Evolutionary conservation across 805 yeast species (phyloP).

Genomic region (Kuraishia cidri): DNA sequence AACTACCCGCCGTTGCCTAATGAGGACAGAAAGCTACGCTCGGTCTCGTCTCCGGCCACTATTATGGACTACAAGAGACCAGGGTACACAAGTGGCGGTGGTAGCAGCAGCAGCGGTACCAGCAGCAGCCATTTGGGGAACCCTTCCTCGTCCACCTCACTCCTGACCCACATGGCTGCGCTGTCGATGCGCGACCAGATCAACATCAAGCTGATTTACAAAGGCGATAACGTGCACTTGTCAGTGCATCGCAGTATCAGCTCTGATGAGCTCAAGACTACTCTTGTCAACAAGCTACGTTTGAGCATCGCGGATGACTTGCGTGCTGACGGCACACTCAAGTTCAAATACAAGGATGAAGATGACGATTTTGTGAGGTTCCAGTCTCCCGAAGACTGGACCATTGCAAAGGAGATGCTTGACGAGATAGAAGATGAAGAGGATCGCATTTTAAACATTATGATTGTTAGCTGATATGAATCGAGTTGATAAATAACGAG

Average conservation of each 20-base stretch:
- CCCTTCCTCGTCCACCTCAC: too few relatives aligned
- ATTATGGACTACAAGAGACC: too few relatives aligned
- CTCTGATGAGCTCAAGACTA: conserved; percentile 25
- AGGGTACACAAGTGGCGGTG: too few relatives aligned
- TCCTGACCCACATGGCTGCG: too few relatives aligned
- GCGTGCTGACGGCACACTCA: conserved; percentile 42
- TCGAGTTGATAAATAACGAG: too few relatives aligned
- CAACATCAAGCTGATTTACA: conserved; percentile 22
- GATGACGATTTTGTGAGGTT: conserved; percentile 90
- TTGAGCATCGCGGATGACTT: conserved; percentile 51
- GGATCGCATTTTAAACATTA: conserved; percentile 19
- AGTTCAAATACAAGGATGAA: conserved; percentile 82
- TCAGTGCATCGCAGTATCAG: conserved; percentile 35
- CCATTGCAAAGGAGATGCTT: conserved; percentile 68
- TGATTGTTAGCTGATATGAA: too few relatives aligned
- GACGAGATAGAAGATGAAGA: conserved; percentile 38
- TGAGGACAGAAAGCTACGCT: conserved; percentile 17
- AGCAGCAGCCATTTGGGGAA: too few relatives aligned
- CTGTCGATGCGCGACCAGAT: conserved; percentile 6
- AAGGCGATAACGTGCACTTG: conserved; percentile 49
- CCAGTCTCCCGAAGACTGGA: conserved; percentile 83
- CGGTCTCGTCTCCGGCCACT: conserved; percentile 22
- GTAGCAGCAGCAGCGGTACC: neutral
- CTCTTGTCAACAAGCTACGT: conserved; percentile 40
- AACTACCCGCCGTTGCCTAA: conserved; percentile 3